Evolutionary conservation across 2,329 filamentous ascomycete genomes (phyloP), one percentile per base, ranked within the genome.

Genomic region (Tolypocladium guangdongense): DNA sequence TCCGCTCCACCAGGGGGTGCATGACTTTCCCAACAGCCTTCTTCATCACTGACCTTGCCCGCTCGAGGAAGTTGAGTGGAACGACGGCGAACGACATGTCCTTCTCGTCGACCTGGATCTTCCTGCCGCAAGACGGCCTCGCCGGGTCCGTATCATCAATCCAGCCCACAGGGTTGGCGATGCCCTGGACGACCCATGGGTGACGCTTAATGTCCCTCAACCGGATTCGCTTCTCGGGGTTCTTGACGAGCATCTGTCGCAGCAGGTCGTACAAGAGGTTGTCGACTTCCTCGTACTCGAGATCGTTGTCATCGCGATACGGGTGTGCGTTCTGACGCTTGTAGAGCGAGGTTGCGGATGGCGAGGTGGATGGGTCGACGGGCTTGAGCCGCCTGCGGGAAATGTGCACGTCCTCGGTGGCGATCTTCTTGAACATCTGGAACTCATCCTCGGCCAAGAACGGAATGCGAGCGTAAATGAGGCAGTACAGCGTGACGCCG

Each of bases 181-280:
- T 81, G 58, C 87, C 90, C 54, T 85, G 77, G 1, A 92, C 77
- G 18, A 97, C 86, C 93, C 93, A 99, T 6, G 86, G 85, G 65
- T 99, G 93, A 56, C 88, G 86, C 68, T 97, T 97, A 63, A 97
- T 92, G 62, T 96, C 92, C 56, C 86, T 84, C 51, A 99, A 75
- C 8, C 88, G 87, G 62, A 99, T 96, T 39, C 93, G 84, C 69
- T 91, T 85, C 33, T 87, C 79, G 1, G 92, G 91, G 64, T 97
- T 90, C 71, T 97, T 99, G 60, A 81, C 85, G 54, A 99, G 78
- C 72, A 99, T 84, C 59, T 84, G 82, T 49, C 75, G 77, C 32
- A 99, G 71, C 14, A 99, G 76, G 65, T 99, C 89, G 52, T 84
- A 78, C 10, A 99, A 74, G 12, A 87, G 78, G 48, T 90, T 84